Evolutionary conservation across 768 basidiomycete species (phyloP), one percentile per base, ranked within the genome.

Genomic region (Pleurotus cornucopiae): DNA sequence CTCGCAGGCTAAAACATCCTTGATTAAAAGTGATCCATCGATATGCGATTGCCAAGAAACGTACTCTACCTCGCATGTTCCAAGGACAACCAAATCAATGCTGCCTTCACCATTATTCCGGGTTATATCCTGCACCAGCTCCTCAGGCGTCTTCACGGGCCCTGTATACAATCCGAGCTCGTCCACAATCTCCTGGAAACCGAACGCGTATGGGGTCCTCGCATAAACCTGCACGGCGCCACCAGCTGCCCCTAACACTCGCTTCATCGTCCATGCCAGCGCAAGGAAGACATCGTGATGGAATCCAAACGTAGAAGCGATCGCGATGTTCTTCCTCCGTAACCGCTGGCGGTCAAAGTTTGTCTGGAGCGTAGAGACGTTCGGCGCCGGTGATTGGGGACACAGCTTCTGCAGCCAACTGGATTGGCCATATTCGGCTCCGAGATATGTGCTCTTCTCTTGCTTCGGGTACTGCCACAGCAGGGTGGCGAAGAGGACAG

Each of bases 21-120:
- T n/a, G 13, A 25, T 52, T 25, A 53, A 12, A 34, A 41, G 38
- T 14, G 21, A 53, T 41, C 26, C 11, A 34, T 23, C 18, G 14
- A 40, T 11, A 21, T 7, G 39, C 30, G 47, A 21, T 7, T 26
- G n/a, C 38, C 26, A 21, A 12, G 49, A 41, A 37, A 60, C 72
- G 57, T 49, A 76, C 75, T 78, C 75, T 18, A 73, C 53, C 59
- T 78, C 76, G 61, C 76, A 78, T n/a, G 75, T 76, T n/a, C 75
- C 75, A 1, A 76, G 62, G 5, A 76, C 60, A 16, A 78, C 61
- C 49, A 74, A 21, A 57, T 75, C 75, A n/a, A 74, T 65, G n/a
- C 62, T 64, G 34, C 60, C 60, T 20, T 62, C 60, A 2, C 57
- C 64, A 34, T 47, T 58, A 21, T 63, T 57, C 30, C 47, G 53